Evolutionary conservation across 805 yeast species (phyloP), one percentile per base, ranked within the genome.

Genomic region (Clavispora asparagi): DNA sequence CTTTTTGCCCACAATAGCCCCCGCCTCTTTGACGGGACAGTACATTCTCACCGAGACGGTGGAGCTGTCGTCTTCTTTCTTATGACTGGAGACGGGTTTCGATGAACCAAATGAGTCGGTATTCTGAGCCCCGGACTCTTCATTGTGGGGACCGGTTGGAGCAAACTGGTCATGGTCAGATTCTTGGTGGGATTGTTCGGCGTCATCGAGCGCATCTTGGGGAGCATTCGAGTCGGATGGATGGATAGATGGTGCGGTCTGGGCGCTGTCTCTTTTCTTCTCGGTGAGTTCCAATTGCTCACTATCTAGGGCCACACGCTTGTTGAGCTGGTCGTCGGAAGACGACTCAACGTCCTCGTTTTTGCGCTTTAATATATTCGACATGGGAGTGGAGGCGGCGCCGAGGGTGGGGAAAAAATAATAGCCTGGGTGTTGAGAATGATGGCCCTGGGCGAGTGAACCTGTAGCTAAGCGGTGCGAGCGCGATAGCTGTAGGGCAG

Each of bases 11-110:
- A 87, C 92, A 40, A 87, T 73, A 17, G 77, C 63, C 3, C 87
- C 81, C 1, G 95, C 91, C 58, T 87, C 91, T 54, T 80, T 83
- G 13, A 84, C 86, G 4, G 80, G 76, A 54, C 91, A 84, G 42
- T 83, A 72, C 87, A 87, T 83, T 51, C 95, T 73, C 62, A 87
- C 71, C 54, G 79, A 81, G 4, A 84, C 81, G 52, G 78, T 78
- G 0, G 85, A 79, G 6, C 85, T 81, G 50, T 81, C 85, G 39
- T 71, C 71, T 41, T 59, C 60, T 31, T 74, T 76, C 44, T 70
- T 60, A 44, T 69, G 73, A 47, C 63, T 62, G 16, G 73, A 66
- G 10, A 65, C 67, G 2, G 75, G 74, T 44, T 65, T 64, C 11
- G 54, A 39, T n/a, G 40, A 39, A 16, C 28, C 32, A 41, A 12